Evolutionary conservation across 1,284 basidiomycete species (phyloP).

Genomic region (Peniophora sp.): DNA sequence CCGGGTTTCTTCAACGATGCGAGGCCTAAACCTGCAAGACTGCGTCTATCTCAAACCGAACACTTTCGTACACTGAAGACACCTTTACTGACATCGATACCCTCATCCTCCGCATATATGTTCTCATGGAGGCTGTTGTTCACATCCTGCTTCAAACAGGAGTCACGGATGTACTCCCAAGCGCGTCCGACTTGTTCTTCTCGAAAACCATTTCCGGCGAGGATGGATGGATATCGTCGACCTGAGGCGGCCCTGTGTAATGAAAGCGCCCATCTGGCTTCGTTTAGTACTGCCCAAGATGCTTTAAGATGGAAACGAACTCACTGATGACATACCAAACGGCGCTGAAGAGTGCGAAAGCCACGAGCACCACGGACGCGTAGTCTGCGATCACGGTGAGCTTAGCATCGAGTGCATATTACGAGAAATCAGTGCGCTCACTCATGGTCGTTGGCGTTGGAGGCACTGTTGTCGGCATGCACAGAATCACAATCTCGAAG

Average conservation of each 20-base stretch:
- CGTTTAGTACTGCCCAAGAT: neutral
- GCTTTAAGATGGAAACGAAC: neutral
- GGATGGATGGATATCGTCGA: too few relatives aligned
- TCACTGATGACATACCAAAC: conserved; percentile 51
- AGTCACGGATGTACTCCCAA: too few relatives aligned
- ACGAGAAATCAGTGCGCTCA: conserved; percentile 15
- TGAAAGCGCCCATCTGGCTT: neutral
- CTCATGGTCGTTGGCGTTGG: conserved; percentile 40
- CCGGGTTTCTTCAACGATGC: too few relatives aligned
- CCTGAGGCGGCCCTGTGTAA: neutral
- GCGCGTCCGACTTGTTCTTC: too few relatives aligned
- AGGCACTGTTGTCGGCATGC: conserved; percentile 48
- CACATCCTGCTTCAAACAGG: too few relatives aligned
- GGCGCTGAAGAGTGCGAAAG: conserved; percentile 43
- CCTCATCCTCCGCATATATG: too few relatives aligned
- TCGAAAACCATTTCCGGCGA: too few relatives aligned
- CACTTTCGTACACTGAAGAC: too few relatives aligned
- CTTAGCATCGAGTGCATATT: neutral
- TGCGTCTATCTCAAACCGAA: too few relatives aligned
- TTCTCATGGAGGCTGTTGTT: too few relatives aligned
- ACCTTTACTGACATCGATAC: too few relatives aligned
- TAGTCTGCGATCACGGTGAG: conserved; percentile 31
- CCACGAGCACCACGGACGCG: conserved; percentile 54
- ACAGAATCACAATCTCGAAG: conserved; percentile 49
- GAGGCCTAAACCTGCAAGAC: too few relatives aligned